Conservation (phyloP, 768 basidiomycete species). For the Dioszegia hungarica region DNA sequence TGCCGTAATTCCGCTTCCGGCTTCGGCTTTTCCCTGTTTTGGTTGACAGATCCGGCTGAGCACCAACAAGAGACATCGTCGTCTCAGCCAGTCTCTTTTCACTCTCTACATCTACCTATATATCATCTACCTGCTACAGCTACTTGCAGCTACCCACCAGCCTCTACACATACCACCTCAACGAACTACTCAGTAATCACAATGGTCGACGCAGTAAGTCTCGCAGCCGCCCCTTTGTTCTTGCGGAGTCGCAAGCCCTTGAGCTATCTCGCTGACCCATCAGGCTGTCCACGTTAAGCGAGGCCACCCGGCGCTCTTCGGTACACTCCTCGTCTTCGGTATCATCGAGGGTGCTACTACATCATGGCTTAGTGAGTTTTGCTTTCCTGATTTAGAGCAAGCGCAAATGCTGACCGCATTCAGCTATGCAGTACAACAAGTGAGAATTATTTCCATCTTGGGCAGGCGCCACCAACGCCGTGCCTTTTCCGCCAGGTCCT, state of each 20-base stretch:
- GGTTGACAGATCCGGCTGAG: too few species aligned
- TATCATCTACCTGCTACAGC: too few species aligned
- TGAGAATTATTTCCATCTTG: constrained; percentile 7
- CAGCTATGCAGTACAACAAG: constrained; percentile 25
- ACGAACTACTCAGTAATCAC: neutral
- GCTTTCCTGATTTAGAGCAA: neutral
- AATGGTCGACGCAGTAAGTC: constrained; percentile 6
- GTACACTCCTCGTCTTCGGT: constrained; percentile 37
- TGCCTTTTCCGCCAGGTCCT: too few species aligned
- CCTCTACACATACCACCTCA: too few species aligned
- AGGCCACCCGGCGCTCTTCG: constrained; percentile 47
- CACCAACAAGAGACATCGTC: too few species aligned
- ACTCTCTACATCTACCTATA: too few species aligned
- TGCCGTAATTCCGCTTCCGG: too few species aligned
- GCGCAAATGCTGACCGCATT: neutral
- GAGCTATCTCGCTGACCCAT: neutral
- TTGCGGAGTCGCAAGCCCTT: too few species aligned
- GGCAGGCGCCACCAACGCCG: neutral
- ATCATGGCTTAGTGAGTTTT: constrained; percentile 34
- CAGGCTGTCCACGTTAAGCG: constrained; percentile 34
- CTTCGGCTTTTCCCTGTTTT: too few species aligned
- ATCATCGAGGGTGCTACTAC: constrained; percentile 46
- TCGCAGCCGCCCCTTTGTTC: too few species aligned
- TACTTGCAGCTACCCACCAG: too few species aligned
- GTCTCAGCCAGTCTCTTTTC: too few species aligned